Evolutionary conservation across 129 eudicot species (phyloP), one percentile per base, ranked within the genome.

Genomic region (Escallonia rubra): DNA sequence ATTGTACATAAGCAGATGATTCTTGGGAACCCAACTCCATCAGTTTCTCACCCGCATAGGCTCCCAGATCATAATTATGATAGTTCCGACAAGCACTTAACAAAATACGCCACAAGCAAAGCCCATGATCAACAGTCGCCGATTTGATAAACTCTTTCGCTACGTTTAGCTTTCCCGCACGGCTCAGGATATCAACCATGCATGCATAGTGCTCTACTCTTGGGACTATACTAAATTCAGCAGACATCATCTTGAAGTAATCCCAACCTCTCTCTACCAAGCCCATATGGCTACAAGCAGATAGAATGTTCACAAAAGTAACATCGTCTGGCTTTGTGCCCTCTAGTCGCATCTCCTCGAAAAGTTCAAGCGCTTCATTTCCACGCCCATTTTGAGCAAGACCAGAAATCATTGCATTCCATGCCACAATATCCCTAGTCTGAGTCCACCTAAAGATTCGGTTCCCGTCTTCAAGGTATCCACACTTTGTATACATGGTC

Each of bases 281-380:
- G 14, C 97, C 97, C 83, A 81, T 81, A 74, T 91, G 94, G 81
- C 97, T 91, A 73, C 96, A 91, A n/a, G 97, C 96, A 8, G 83
- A 74, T 65, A 91, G 93, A 70, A 91, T 49, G 69, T 91, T 85
- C 4, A 85, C 85, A 60, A 91, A 91, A 7, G 97, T 91, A 34
- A 91, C 86, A 66, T 65, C 16, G 61, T 91, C 97, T 1, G 97
- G 97, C 51, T 73, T 79, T n/a, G 81, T 76, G 12, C 93, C 93
- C 68, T 77, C 89, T 3, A 48, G 8, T 58, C 41, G 84, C 97
- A 91, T 91, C 77, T 81, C 80, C 52, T 86, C 83, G 44, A 91
- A 88, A 57, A 91, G 87, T 47, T 83, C 77, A 71, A 87, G 81
- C 4, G 96, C 94, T 72, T 91, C 90, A 54, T 47, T 44, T 5